phyloP scores from a whole-genome alignment of 306 rosid species.

The Glycine latifolia region DNA sequence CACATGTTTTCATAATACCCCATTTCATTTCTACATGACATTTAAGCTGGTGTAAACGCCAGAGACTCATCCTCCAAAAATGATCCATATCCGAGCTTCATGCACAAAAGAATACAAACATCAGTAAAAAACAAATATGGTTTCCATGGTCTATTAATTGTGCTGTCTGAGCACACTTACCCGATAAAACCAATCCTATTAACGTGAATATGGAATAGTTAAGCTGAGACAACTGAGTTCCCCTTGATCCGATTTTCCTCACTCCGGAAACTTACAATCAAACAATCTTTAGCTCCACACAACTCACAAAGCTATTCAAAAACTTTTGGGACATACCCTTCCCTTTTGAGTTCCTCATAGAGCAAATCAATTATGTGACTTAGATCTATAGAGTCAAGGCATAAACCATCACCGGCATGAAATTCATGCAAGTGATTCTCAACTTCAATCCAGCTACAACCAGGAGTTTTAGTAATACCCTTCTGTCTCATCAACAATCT shows the following conservation, averaged over 20 bases:
- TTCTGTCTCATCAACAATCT: conserved; percentile 82
- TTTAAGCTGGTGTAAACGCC: conserved; percentile 14
- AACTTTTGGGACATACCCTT: conserved; percentile 77
- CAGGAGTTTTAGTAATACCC: conserved; percentile 92
- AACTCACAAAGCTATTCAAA: conserved; percentile 49
- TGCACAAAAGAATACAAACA: conserved; percentile 25
- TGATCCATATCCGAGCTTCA: conserved; percentile 12
- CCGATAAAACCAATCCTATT: conserved; percentile 34
- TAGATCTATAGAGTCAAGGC: conserved; percentile 49
- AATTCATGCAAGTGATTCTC: conserved; percentile 77
- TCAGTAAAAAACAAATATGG: conserved; percentile 20
- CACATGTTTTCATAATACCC: background rate
- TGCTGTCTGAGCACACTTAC: conserved; percentile 34
- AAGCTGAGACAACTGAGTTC: conserved; percentile 27
- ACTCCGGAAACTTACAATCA: background rate
- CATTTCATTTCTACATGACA: conserved; percentile 28
- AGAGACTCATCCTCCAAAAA: background rate
- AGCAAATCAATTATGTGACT: conserved; percentile 59
- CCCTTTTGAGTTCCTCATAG: conserved; percentile 69
- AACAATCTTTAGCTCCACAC: conserved; percentile 35
- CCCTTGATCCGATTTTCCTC: background rate
- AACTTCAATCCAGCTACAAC: conserved; percentile 93
- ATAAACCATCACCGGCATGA: conserved; percentile 75
- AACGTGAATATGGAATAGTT: background rate
- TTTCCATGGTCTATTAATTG: conserved; percentile 3